Conservation (phyloP, 2,329 filamentous ascomycete genomes). For the Trichoderma guizhouense region DNA sequence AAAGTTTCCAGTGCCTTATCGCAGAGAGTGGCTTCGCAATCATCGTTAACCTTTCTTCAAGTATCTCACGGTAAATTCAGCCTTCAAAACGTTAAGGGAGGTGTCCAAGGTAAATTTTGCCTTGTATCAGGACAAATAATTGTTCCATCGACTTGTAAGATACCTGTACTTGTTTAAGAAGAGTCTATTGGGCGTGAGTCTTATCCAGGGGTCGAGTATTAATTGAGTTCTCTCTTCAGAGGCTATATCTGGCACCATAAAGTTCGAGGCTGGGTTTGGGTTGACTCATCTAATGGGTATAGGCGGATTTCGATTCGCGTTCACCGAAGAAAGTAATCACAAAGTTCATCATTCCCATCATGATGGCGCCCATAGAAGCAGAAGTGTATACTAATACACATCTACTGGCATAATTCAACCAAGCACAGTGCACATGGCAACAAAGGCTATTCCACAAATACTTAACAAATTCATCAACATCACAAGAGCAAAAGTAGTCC, state of each 20-base stretch:
- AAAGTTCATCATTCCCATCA: neutral
- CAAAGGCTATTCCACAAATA: neutral
- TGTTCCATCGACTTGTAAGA: too few relatives aligned
- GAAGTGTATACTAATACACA: too few relatives aligned
- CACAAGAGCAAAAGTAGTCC: neutral
- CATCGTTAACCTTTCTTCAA: neutral
- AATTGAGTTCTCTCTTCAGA: neutral
- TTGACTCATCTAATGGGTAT: neutral
- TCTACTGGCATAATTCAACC: too few relatives aligned
- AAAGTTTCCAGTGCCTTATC: neutral
- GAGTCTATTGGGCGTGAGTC: too few relatives aligned
- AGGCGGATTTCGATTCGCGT: neutral
- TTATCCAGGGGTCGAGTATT: too few relatives aligned
- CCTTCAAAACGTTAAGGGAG: neutral
- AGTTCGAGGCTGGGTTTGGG: fast-evolving
- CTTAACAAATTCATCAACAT: neutral
- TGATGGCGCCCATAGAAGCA: too few relatives aligned
- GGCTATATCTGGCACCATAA: neutral
- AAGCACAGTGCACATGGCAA: too few relatives aligned
- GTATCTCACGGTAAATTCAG: neutral
- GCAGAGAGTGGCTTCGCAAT: neutral
- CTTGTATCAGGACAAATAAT: neutral
- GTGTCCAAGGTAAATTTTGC: neutral
- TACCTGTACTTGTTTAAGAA: too few relatives aligned
- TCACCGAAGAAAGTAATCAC: neutral